Evolutionary conservation across 257 asterid species (phyloP).

Genomic region (Jacaranda mimosifolia): DNA sequence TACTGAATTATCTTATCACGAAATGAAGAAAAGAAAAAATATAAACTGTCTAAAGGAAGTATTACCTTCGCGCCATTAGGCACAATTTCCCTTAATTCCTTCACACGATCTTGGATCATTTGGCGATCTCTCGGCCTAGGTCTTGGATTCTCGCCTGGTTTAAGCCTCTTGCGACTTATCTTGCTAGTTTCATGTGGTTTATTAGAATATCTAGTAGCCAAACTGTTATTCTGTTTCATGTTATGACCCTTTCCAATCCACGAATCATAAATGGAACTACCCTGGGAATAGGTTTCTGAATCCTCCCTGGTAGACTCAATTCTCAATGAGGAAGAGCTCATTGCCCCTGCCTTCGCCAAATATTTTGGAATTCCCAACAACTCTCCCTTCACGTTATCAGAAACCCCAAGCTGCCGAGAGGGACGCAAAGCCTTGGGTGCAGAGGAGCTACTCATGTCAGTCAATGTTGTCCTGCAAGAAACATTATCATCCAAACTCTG

Average conservation of each 20-base stretch:
- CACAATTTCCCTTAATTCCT: conserved; percentile 83
- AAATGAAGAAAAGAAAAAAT: conserved; percentile 9
- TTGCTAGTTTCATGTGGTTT: conserved; percentile 56
- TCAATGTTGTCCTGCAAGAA: conserved; percentile 60
- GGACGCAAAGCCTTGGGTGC: conserved; percentile 48
- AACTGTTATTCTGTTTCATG: conserved; percentile 55
- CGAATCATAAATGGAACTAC: conserved; percentile 67
- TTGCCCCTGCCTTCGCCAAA: conserved; percentile 45
- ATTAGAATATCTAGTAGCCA: conserved; percentile 61
- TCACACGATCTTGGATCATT: conserved; percentile 92
- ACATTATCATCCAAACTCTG: conserved; percentile 50
- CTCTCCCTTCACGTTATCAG: conserved; percentile 54
- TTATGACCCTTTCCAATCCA: conserved; percentile 59
- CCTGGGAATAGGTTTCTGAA: conserved; percentile 49
- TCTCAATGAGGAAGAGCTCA: conserved; percentile 46
- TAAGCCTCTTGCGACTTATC: conserved; percentile 73
- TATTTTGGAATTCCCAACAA: conserved; percentile 59
- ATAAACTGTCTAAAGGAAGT: background rate
- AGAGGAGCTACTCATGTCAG: conserved; percentile 53
- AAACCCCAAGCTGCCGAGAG: conserved; percentile 41
- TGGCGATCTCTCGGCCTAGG: conserved; percentile 93
- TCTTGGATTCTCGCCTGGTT: conserved; percentile 83
- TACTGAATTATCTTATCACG: background rate
- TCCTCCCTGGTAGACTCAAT: conserved; percentile 53
- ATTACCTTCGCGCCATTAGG: conserved; percentile 81